Conservation (phyloP, 2,329 filamentous ascomycete species). For the Alternaria sp. region DNA sequence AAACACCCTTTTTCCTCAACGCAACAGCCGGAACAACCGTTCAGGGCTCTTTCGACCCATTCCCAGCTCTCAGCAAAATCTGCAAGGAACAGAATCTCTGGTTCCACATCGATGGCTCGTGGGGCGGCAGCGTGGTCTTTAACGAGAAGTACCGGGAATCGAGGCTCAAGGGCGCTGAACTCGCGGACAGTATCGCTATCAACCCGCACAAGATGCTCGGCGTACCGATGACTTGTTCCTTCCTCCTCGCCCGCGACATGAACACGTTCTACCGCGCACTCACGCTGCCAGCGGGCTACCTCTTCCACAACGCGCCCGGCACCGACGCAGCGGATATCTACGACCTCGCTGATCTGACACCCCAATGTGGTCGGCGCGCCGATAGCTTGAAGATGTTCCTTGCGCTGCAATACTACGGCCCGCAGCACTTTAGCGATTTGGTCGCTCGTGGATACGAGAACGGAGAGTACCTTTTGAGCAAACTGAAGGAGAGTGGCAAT, state of each 20-base stretch:
- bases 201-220: constrained; percentile 99
- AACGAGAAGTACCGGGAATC: constrained; percentile 60
- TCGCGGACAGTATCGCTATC: constrained; percentile 82
- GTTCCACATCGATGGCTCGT: constrained; percentile 92
- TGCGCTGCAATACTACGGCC: constrained; percentile 88
- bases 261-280: constrained; percentile 81
- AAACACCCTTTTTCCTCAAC: constrained; percentile 92
- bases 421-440: constrained; percentile 69
- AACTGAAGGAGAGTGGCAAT: constrained; percentile 63
- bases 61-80: constrained; percentile 71
- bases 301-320: constrained; percentile 52
- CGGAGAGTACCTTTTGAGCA: constrained; percentile 70
- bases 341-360: constrained; percentile 90
- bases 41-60: constrained; percentile 84
- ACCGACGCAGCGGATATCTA: constrained; percentile 63
- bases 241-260: constrained; percentile 80
- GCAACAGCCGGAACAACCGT: constrained; percentile 95
- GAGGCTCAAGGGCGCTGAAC: constrained; percentile 73
- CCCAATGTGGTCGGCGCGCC: constrained; percentile 88
- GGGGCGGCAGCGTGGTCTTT: constrained; percentile 87
- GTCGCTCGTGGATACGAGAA: constrained; percentile 73
- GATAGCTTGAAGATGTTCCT: constrained; percentile 89
- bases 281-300: constrained; percentile 83
- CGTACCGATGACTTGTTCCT: constrained; percentile 87
- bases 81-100: constrained; percentile 78